Evolutionary conservation across 306 rosid genomes (phyloP), one percentile per base, ranked within the genome.

Genomic region (Vigna trinervia): DNA sequence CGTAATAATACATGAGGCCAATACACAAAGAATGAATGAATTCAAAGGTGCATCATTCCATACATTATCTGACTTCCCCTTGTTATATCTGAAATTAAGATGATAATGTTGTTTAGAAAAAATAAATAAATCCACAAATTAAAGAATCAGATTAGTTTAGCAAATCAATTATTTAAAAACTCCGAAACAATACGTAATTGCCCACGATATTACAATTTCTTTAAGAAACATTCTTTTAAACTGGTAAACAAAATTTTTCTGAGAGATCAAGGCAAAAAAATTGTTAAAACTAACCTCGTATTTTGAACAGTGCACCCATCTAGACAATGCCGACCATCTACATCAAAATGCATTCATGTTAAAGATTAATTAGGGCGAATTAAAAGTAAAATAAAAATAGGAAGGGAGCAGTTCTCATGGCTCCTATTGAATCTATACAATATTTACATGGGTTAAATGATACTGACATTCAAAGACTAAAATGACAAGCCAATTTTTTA

Each of bases 221-320:
- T 38, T 48, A 19, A 63, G 57, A 61, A 46, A 70, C 20, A 48
- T 48, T 32, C 11, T 58, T 54, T 15, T 50, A 26, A 73, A 48
- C 45, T 6, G 1, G 39, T 32, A 74, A 72, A 64, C 52, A 47
- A 83, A 64, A 62, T 53, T 62, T 30, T 34, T 62, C 57, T 77
- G 72, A 80, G 66, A 59, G 66, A 84, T 66, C 50, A 48, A 41
- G 70, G 76, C 15, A 71, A 63, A 77, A 61, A 5, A 57, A 69
- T 17, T 14, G 68, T 75, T 51, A 19, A 53, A 80, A 80, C 92
- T 74, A 50, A 88, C 97, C 98, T 94, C 98, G 83, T 74, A 91
- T 80, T 94, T 91, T 38, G 98, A 92, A 85, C 98, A 94, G 82
- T 91, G 90, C 78, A 85, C 93, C 98, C 91, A 91, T 87, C 98